Evolutionary conservation across 2,329 filamentous ascomycete species (phyloP).

Genomic region (Podosphaera fusca): DNA sequence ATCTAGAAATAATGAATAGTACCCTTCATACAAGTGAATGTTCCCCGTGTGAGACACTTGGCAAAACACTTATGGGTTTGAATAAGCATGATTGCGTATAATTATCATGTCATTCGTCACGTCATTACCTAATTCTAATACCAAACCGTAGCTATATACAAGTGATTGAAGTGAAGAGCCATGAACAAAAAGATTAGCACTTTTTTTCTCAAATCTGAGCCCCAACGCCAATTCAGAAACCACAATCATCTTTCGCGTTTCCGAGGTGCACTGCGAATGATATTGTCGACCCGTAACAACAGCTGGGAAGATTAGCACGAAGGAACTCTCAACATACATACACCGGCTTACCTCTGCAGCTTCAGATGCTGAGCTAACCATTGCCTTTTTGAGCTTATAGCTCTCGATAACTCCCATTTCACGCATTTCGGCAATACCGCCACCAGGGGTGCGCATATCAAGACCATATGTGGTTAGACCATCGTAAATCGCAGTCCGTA

Average conservation of each 20-base stretch:
- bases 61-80: too few relatives aligned
- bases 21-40: too few relatives aligned
- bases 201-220: too few relatives aligned
- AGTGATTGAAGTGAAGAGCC: too few relatives aligned
- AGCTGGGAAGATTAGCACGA: slow-evolving; percentile 27
- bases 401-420: slow-evolving; percentile 89
- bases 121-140: too few relatives aligned
- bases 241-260: slow-evolving; percentile 40
- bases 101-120: too few relatives aligned
- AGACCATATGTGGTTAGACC: slow-evolving; percentile 82
- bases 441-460: slow-evolving; percentile 71
- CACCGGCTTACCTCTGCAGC: slow-evolving; percentile 67
- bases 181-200: too few relatives aligned
- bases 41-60: too few relatives aligned
- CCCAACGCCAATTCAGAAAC: too few relatives aligned
- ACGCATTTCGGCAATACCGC: slow-evolving; percentile 86
- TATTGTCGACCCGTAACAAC: slow-evolving; percentile 85
- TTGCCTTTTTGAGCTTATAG: slow-evolving; percentile 97
- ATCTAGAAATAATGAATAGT: too few relatives aligned
- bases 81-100: too few relatives aligned
- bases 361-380: slow-evolving; percentile 87
- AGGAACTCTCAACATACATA: not conserved
- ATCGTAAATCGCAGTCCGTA: slow-evolving; percentile 86
- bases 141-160: too few relatives aligned
- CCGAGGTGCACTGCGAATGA: slow-evolving; percentile 80